Evolutionary conservation across 257 asterid species (phyloP).

Genomic region (Solanum pinnatisectum): DNA sequence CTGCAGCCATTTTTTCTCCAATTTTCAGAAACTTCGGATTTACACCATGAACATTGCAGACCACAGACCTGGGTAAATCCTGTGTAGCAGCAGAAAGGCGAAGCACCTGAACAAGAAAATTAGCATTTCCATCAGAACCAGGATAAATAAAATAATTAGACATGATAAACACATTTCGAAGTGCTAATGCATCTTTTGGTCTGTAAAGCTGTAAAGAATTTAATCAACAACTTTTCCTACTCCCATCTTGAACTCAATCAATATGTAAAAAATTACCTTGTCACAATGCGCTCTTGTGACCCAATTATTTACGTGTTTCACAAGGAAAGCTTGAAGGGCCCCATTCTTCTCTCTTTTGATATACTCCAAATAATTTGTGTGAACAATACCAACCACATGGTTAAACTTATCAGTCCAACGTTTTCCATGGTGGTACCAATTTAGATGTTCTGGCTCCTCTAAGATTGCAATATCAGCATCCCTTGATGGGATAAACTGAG

Average conservation of each 20-base stretch:
- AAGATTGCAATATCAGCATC: constrained; percentile 97
- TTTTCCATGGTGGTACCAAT: constrained; percentile 99
- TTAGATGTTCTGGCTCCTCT: constrained; percentile 98
- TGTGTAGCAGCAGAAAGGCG: constrained; percentile 99
- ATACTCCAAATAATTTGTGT: constrained; percentile 96
- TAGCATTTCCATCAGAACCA: neutral
- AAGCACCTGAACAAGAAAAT: constrained; percentile 45
- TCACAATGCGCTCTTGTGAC: constrained; percentile 83
- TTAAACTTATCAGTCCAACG: constrained; percentile 99
- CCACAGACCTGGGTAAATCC: constrained; percentile 69
- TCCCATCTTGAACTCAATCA: neutral
- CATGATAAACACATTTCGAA: neutral
- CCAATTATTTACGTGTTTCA: constrained; percentile 91
- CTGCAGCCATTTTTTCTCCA: constrained; percentile 84
- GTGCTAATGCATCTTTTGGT: neutral
- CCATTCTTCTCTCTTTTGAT: constrained; percentile 99
- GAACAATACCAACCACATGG: constrained; percentile 96
- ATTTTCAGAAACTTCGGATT: constrained; percentile 80
- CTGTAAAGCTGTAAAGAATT: neutral
- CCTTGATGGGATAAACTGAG: constrained; percentile 78
- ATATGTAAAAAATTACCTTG: constrained; percentile 43
- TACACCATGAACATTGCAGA: constrained; percentile 97
- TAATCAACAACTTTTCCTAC: neutral
- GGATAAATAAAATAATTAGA: neutral
- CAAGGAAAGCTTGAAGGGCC: constrained; percentile 87